A percentile compares a stretch with the other conserved stretches of the same genome.
phyloP scores from a whole-genome alignment of 192 early-diverging fungal genomes.

The Chytriomyces hyalinus region DNA sequence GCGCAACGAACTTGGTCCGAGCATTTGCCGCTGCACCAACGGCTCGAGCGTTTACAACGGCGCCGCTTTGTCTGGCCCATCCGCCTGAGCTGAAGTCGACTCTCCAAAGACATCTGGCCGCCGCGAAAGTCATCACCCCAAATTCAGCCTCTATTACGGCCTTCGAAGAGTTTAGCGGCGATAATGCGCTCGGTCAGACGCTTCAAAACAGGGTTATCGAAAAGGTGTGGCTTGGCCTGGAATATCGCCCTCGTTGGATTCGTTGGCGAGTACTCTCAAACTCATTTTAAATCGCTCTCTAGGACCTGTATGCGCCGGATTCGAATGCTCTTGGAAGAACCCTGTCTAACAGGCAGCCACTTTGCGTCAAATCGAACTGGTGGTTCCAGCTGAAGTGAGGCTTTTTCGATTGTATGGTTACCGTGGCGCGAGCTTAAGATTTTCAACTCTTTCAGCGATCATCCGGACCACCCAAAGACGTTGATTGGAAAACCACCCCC shows the following conservation, averaged over 20 bases:
- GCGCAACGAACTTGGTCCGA: too few species aligned
- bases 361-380: constrained; percentile 49
- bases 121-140: neutral
- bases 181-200: neutral
- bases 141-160: neutral
- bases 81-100: neutral
- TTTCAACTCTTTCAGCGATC: constrained; percentile 37
- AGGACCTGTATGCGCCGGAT: neutral
- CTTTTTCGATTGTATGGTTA: neutral
- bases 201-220: neutral
- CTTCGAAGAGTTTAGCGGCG: neutral
- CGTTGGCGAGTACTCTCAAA: neutral
- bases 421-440: too few species aligned
- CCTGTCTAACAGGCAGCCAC: neutral
- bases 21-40: too few species aligned
- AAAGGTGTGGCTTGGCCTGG: neutral
- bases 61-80: neutral
- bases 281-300: neutral
- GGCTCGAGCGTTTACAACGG: too few species aligned
- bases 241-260: neutral
- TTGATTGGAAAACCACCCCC: constrained; percentile 55
- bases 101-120: neutral
- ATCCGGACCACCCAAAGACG: constrained; percentile 49
- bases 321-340: neutral
- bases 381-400: constrained; percentile 51